These are phyloP conservation scores for Biscutella laevigata DNA, from an alignment of 441 rosid species.

Conservation along the genomic window DNA sequence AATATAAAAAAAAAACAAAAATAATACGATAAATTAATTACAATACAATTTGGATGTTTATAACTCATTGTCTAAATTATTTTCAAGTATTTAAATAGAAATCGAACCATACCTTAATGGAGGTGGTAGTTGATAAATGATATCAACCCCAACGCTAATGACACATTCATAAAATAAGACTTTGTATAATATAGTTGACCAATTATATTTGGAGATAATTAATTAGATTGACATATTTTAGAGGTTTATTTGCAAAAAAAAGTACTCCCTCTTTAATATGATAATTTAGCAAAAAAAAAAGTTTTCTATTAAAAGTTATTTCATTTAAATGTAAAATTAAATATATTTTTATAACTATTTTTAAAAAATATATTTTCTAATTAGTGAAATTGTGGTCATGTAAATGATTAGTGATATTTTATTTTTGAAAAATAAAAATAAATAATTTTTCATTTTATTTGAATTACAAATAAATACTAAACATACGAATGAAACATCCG, in stretches of 20 bases:
- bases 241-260: not conserved
- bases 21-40: not conserved
- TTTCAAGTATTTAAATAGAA: not conserved
- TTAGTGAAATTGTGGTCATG: too few relatives aligned
- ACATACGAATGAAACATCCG: too few relatives aligned
- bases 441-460: too few relatives aligned
- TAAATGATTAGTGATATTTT: too few relatives aligned
- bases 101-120: not conserved
- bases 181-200: conserved; percentile 1
- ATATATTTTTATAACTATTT: too few relatives aligned
- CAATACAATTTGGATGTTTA: conserved; percentile 2
- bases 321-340: too few relatives aligned
- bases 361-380: too few relatives aligned
- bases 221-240: not conserved
- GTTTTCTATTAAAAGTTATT: too few relatives aligned
- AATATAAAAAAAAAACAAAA: not conserved
- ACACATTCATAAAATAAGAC: not conserved
- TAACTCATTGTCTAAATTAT: not conserved
- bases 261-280: too few relatives aligned
- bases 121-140: not conserved
- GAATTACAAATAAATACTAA: too few relatives aligned
- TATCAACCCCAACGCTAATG: not conserved
- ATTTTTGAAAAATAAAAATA: too few relatives aligned
- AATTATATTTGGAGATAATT: not conserved
- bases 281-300: too few relatives aligned